Base-by-base conservation (phyloP, 2,329 filamentous ascomycete genomes). In the Hypoxylon sp. region DNA sequence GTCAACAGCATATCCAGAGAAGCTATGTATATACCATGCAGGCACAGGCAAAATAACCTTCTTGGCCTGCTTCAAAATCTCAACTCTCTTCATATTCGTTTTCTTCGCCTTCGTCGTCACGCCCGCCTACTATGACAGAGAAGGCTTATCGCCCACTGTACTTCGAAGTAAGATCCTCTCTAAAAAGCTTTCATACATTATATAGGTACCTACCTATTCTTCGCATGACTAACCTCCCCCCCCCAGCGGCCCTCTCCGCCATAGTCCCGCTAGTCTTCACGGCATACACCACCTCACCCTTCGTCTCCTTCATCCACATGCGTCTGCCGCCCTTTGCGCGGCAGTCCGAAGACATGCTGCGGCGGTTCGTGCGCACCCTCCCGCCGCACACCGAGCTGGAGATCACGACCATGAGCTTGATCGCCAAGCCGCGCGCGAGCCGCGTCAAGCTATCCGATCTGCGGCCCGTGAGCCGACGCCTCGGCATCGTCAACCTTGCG, bases 11-110 rank as follows among this genome's bases (percentile, higher is more conserved):
- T 85, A 86, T 64, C 87, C 89, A 0, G 84, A 88, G 69, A 82
- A 82, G 13, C 76, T 94, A 28, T 84, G 93, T 72, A 86, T 97
- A 68, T 97, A 93, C 79, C 91, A 94, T 80, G 89, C 89, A 58
- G 92, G 93, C 57, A 90, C 88, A 0, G 85, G 85, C 7, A 85
- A 87, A 63, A 90, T 87, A 30, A 87, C 89, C 5, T 90, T 91
- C 71, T 80, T 95, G 49, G 91, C 90, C 52, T 87, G 89, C 75
- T 78, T 92, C 68, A 93, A 93, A 74, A 80, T 95, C 61, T 89
- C 89, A 0, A 90, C 90, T 2, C 84, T 96, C 43, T 87, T 93
- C 67, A 79, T 92, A 41, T 90, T 91, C 61, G 85, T 84, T 21
- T 88, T 91, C 72, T 92, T 92, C 73, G 85, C 84, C 70, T 79